These are phyloP conservation scores for Apostasia shenzhenica DNA, from an alignment of 106 monocot species.

Conservation along the genomic window DNA sequence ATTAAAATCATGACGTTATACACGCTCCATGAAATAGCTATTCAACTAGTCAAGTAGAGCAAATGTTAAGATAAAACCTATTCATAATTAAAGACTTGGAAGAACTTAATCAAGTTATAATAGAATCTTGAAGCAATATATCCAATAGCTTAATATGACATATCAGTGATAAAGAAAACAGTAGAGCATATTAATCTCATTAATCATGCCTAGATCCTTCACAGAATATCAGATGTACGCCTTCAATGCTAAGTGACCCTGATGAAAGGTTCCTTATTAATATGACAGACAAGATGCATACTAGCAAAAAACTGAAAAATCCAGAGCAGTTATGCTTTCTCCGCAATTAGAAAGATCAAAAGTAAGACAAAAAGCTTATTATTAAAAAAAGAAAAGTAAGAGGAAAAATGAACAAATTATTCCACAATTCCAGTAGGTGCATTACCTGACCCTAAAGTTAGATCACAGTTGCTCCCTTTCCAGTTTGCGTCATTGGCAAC, in stretches of 20 bases:
- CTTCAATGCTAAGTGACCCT: no score
- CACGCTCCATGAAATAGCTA: no score
- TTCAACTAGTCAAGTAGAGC: no score
- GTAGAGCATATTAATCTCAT: no score
- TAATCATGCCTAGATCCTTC: no score
- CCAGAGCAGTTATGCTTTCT: no score
- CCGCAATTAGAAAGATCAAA: neutral
- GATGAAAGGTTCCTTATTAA: no score
- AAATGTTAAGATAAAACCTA: no score
- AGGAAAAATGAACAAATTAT: neutral
- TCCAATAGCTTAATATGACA: neutral
- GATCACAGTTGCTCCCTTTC: neutral
- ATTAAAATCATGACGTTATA: no score
- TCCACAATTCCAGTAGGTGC: neutral
- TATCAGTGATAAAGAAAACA: no score
- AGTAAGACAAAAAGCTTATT: neutral
- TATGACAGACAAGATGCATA: no score
- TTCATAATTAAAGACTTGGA: neutral
- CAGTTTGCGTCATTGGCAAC: slow-evolving; percentile 3
- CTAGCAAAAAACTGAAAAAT: neutral
- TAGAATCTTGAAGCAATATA: neutral
- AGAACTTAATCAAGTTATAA: neutral
- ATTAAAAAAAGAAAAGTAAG: neutral
- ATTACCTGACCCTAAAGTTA: slow-evolving; percentile 4
- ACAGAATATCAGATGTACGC: no score